Conservation (phyloP, 257 asterid genomes). For the Solanum bukasovii region DNA sequence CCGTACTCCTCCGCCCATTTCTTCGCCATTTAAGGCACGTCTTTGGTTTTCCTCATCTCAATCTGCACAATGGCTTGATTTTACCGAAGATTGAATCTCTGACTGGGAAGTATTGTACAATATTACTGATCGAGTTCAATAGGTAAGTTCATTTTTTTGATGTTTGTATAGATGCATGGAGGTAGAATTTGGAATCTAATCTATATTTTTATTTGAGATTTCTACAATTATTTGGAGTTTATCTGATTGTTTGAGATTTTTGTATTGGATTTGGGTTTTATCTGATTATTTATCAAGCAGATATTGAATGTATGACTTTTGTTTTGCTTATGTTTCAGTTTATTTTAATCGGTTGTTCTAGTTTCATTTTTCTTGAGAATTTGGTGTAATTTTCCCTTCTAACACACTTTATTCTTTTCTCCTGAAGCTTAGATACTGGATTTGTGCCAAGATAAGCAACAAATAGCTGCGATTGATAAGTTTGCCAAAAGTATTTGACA, state of each 20-base stretch:
- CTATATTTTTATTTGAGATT: not conserved
- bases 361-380: not conserved
- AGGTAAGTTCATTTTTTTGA: too few relatives aligned
- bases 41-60: too few relatives aligned
- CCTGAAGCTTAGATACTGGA: not conserved
- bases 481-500: too few relatives aligned
- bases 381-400: not conserved
- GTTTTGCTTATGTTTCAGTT: not conserved
- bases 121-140: too few relatives aligned
- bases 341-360: too few relatives aligned
- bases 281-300: not conserved
- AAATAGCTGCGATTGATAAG: too few relatives aligned
- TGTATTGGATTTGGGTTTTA: not conserved
- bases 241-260: not conserved
- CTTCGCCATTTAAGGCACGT: too few relatives aligned
- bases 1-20: too few relatives aligned
- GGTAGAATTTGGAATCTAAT: not conserved
- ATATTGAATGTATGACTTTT: not conserved
- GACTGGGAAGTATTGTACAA: too few relatives aligned
- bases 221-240: not conserved
- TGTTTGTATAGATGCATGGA: too few relatives aligned
- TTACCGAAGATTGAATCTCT: too few relatives aligned
- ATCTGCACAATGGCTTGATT: too few relatives aligned
- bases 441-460: not conserved
- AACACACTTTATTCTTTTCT: not conserved